Conservation (phyloP, 345 rosid species). For the Moricandia moricandioides region DNA sequence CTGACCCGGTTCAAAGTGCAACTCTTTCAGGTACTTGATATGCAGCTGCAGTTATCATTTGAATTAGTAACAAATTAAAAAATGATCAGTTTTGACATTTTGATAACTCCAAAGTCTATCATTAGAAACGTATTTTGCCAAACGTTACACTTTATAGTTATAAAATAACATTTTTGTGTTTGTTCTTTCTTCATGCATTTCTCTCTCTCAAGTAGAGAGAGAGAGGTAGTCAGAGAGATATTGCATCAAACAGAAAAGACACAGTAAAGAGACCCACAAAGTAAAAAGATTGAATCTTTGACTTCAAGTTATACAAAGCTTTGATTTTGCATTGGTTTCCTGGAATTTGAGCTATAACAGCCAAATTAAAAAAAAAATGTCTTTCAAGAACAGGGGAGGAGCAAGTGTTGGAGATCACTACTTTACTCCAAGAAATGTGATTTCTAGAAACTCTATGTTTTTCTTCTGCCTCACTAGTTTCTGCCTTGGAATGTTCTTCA, state of each 20-base stretch:
- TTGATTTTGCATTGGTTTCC: constrained; percentile 24
- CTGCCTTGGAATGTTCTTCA: constrained; percentile 78
- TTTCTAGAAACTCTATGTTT: constrained; percentile 55
- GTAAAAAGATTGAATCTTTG: constrained; percentile 14
- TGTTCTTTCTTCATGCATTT: constrained; percentile 14
- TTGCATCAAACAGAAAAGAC: constrained; percentile 29
- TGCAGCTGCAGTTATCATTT: constrained; percentile 25
- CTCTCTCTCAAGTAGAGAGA: constrained; percentile 17
- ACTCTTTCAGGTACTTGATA: constrained; percentile 10
- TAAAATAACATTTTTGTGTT: neutral
- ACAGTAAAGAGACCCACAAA: constrained; percentile 23
- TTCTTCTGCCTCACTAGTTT: constrained; percentile 69
- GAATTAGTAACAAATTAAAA: neutral
- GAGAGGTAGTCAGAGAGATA: neutral
- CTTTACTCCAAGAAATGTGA: constrained; percentile 40
- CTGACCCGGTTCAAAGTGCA: neutral
- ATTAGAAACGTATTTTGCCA: constrained; percentile 12
- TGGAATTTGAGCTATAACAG: constrained; percentile 6
- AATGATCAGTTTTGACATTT: constrained; percentile 4
- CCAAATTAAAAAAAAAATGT: constrained; percentile 46
- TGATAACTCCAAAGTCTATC: constrained; percentile 6
- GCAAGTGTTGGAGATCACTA: constrained; percentile 12
- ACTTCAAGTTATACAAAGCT: constrained; percentile 8
- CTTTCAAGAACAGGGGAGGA: constrained; percentile 51
- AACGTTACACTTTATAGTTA: constrained; percentile 11